Evolutionary conservation across 2,329 filamentous ascomycete species (phyloP).

Genomic region (Zasmidium citrigriseum): DNA sequence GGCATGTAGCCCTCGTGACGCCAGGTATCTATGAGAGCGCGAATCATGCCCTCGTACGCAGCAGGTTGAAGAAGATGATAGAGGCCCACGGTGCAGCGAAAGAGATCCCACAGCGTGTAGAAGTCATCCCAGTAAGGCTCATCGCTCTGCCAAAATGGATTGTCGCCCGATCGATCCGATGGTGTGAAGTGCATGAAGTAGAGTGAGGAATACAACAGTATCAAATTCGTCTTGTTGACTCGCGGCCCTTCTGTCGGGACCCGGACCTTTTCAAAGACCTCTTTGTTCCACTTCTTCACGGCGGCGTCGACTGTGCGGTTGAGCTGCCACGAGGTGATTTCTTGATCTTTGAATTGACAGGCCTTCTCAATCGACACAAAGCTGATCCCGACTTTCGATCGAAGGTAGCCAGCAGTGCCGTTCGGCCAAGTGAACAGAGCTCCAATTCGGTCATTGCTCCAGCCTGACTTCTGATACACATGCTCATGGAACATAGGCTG

Average conservation of each 20-base stretch:
- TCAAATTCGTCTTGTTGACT: conserved; percentile 54
- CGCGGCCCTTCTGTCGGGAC: conserved; percentile 55
- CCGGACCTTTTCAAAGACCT: conserved; percentile 62
- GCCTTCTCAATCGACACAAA: conserved; percentile 65
- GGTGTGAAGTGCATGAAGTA: conserved; percentile 72
- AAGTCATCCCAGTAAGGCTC: conserved; percentile 70
- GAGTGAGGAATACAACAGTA: conserved; percentile 66
- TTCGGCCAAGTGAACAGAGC: conserved; percentile 46
- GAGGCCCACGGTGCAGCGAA: conserved; percentile 65
- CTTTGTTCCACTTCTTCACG: conserved; percentile 60
- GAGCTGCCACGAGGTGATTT: conserved; percentile 51
- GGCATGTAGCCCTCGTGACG: conserved; percentile 37
- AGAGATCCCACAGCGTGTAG: conserved; percentile 67
- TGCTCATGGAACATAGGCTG: conserved; percentile 42
- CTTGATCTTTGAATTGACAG: conserved; percentile 58
- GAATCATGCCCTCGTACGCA: conserved; percentile 65
- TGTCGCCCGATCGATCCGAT: conserved; percentile 71
- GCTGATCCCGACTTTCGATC: conserved; percentile 64
- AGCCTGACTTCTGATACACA: conserved; percentile 27
- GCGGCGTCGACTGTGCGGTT: conserved; percentile 31
- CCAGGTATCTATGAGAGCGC: conserved; percentile 69
- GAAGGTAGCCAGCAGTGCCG: conserved; percentile 39
- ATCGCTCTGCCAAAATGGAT: conserved; percentile 62
- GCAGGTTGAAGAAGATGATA: conserved; percentile 66
- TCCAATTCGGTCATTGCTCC: conserved; percentile 49